phyloP scores from a whole-genome alignment of 768 basidiomycete genomes.

The Cubamyces sp. region DNA sequence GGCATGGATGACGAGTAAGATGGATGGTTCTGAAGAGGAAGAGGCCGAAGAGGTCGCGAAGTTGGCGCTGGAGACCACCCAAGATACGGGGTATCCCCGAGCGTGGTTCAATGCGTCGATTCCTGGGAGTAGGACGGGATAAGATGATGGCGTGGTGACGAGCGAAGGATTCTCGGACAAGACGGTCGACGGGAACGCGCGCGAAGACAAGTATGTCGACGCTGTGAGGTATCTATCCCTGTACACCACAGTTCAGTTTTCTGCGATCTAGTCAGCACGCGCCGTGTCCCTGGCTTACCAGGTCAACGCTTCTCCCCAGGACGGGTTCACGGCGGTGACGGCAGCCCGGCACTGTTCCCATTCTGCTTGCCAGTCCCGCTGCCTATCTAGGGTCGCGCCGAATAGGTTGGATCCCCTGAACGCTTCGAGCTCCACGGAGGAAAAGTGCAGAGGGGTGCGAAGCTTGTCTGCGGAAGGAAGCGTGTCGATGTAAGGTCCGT shows the following conservation, averaged over 20 bases:
- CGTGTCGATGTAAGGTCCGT: conserved; percentile 66
- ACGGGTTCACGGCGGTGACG: conserved; percentile 39
- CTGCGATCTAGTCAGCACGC: background rate
- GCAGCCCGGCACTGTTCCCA: conserved; percentile 57
- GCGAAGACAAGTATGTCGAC: conserved; percentile 80
- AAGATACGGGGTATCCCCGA: conserved; percentile 79
- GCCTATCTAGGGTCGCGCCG: conserved; percentile 73
- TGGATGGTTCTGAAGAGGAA: conserved; percentile 36
- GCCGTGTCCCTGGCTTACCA: conserved; percentile 52
- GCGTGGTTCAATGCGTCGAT: conserved; percentile 88
- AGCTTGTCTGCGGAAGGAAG: conserved; percentile 64
- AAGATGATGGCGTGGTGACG: conserved; percentile 50
- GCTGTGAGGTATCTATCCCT: conserved; percentile 78
- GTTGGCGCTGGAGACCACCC: conserved; percentile 55
- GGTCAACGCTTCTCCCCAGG: conserved; percentile 57
- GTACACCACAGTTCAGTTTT: background rate
- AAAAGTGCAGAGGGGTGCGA: conserved; percentile 77
- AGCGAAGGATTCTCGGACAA: conserved; percentile 62
- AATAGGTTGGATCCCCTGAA: conserved; percentile 82
- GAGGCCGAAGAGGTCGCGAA: conserved; percentile 1
- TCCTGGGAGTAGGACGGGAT: conserved; percentile 85
- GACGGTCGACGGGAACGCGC: conserved; percentile 88
- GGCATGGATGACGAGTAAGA: conserved; percentile 67
- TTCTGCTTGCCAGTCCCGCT: conserved; percentile 62
- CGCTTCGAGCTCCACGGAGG: conserved; percentile 57